Evolutionary conservation across 2,329 filamentous ascomycete genomes (phyloP), one percentile per base, ranked within the genome.

Genomic region (Epichloe baconii): DNA sequence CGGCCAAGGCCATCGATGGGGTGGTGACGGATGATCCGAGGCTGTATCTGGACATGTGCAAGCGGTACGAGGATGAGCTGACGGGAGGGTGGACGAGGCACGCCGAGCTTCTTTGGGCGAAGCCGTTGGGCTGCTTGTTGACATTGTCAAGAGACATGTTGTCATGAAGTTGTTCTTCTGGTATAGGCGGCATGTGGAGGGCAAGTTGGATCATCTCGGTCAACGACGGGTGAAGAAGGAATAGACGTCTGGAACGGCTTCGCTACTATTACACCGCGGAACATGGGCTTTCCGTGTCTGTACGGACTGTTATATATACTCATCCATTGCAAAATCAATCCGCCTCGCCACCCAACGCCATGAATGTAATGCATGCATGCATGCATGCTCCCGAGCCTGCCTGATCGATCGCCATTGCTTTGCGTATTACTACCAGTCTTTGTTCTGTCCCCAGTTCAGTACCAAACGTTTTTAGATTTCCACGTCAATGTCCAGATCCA

Each of bases 401-500:
- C 31, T 31, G 31, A 31, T 31, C 3, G 0, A 4, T 31, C 31
- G 10, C 31, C 41, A 14, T 19, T 15, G n/a, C 44, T 21, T 37
- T 23, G 3, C 11, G 40, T 12, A 23, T 10, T 31, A 4, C 26
- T 31, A 10, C 31, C 31, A 31, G 31, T 31, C 31, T 31, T 31
- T 31, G 8, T 31, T 31, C 8, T 31, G 26, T 10, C 26, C 26
- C 26, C 3, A 10, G 8, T 31, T 31, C 31, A 31, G 4, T 31
- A 2, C 31, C 31, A 10, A 31, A 31, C 10, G 10, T 31, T 31
- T n/a, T 19, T 45, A 88, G 59, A 95, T 88, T 58, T 95, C 89
- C 60, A 95, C 83, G 59, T 97, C 91, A 64, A 97, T 88, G 31
- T 88, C 91, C 59, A 97, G 71, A 65, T 97, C 93, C 72, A 97